phyloP scores from a whole-genome alignment of 305 asterid genomes.

The Fraxinus floribunda region DNA sequence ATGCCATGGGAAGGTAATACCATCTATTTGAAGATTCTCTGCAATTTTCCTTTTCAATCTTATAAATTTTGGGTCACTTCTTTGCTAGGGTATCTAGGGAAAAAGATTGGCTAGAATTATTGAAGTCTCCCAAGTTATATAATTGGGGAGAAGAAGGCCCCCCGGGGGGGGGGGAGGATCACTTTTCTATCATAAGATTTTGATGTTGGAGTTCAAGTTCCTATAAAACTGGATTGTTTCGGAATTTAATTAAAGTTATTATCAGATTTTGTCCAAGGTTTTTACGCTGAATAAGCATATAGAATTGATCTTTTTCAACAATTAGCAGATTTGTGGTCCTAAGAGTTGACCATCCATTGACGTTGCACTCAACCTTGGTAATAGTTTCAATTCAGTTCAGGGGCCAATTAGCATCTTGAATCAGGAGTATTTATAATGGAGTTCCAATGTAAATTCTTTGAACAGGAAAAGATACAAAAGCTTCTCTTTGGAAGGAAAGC shows the following conservation, averaged over 20 bases:
- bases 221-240: not conserved
- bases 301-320: not conserved
- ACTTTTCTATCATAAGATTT: not conserved
- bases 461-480: not conserved
- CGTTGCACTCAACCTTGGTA: not conserved
- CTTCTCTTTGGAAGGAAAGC: not conserved
- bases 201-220: not conserved
- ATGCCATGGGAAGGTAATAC: conserved; percentile 96
- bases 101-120: not conserved
- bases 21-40: not conserved
- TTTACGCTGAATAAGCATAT: not conserved
- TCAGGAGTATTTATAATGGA: not conserved
- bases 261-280: not conserved
- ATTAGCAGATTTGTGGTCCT: not conserved
- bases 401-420: not conserved
- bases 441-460: not conserved
- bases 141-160: not conserved
- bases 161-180: not conserved
- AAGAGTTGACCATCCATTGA: not conserved
- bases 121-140: not conserved
- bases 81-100: not conserved
- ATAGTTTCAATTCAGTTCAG: not conserved
- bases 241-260: not conserved
- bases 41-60: not conserved
- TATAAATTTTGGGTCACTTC: not conserved